phyloP scores from a whole-genome alignment of 139 green algal genomes.

The Volvox reticuliferus region DNA sequence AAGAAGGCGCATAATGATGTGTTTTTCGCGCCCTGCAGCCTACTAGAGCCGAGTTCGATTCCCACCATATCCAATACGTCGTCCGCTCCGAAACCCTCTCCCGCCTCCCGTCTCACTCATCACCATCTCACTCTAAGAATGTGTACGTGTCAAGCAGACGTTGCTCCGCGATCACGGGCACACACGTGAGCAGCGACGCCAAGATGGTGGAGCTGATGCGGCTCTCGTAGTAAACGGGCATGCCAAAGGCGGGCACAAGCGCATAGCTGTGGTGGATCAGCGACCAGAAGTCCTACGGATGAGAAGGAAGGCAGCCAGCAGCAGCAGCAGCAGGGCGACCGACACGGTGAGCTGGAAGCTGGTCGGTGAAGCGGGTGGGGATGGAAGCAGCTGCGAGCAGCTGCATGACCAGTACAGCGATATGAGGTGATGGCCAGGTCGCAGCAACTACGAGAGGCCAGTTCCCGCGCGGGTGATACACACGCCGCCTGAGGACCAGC shows the following conservation, averaged over 20 bases:
- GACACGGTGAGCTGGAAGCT: too few relatives aligned
- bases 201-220: constrained; percentile 58
- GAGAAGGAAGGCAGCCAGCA: neutral
- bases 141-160: constrained; percentile 55
- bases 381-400: too few relatives aligned
- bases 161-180: constrained; percentile 55
- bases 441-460: too few relatives aligned
- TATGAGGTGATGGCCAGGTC: too few relatives aligned
- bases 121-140: constrained; percentile 38
- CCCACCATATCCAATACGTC: too few relatives aligned
- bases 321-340: too few relatives aligned
- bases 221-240: constrained; percentile 56
- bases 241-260: constrained; percentile 60
- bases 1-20: too few relatives aligned
- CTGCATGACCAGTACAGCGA: too few relatives aligned
- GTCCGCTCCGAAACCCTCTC: neutral
- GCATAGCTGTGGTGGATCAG: constrained; percentile 45
- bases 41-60: neutral
- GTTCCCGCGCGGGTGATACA: too few relatives aligned
- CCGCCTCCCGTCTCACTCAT: neutral
- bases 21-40: neutral
- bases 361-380: too few relatives aligned
- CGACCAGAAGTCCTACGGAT: constrained; percentile 51
- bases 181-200: constrained; percentile 45
- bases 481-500: too few relatives aligned